phyloP scores from a whole-genome alignment of 441 rosid genomes.

The Jatropha multifida region DNA sequence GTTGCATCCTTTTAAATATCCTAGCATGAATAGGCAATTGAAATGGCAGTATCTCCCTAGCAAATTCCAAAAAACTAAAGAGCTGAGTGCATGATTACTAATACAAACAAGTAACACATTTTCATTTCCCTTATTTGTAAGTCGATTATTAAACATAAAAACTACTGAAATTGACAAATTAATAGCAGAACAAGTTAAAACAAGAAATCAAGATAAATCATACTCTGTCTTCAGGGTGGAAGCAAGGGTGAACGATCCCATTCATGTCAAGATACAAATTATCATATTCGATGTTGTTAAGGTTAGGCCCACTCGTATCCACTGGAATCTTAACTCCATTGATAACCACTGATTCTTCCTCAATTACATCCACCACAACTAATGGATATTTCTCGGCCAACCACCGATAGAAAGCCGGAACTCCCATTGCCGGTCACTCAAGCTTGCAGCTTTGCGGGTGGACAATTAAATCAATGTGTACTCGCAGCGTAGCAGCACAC shows the following conservation, averaged over 20 bases:
- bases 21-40: too few species aligned
- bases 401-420: slow-evolving; percentile 90
- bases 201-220: background rate
- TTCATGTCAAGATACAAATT: slow-evolving; percentile 94
- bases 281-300: slow-evolving; percentile 73
- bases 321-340: slow-evolving; percentile 76
- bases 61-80: too few species aligned
- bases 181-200: background rate
- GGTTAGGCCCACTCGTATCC: slow-evolving; percentile 75
- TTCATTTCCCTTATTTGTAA: too few species aligned
- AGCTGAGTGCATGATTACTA: too few species aligned
- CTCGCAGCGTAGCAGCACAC: slow-evolving; percentile 4
- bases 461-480: too few species aligned
- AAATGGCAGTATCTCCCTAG: too few species aligned
- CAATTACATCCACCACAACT: slow-evolving; percentile 64
- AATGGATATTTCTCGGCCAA: slow-evolving; percentile 84
- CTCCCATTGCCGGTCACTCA: slow-evolving; percentile 53
- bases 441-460: background rate
- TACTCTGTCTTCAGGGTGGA: slow-evolving; percentile 93
- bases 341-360: slow-evolving; percentile 75
- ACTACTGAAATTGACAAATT: background rate
- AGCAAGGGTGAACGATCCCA: slow-evolving; percentile 91
- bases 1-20: too few species aligned
- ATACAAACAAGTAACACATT: too few species aligned
- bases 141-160: too few species aligned